phyloP scores from a whole-genome alignment of 768 basidiomycete species.

The Suillus hirtellus region DNA sequence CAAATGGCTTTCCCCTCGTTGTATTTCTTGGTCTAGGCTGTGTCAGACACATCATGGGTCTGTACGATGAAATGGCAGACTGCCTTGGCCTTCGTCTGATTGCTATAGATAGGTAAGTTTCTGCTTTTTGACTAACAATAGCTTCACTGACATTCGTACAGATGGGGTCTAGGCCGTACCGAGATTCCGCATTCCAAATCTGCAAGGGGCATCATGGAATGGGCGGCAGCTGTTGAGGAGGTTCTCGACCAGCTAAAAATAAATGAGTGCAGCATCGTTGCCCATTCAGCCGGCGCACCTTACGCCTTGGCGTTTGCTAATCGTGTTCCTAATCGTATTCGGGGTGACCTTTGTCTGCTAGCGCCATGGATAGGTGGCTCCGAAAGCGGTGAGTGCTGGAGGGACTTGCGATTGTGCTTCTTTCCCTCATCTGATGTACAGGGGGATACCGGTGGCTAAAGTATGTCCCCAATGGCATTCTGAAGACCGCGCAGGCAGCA shows the following conservation, averaged over 20 bases:
- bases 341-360: conserved; percentile 83
- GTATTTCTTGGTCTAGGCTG: conserved; percentile 93
- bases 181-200: conserved; percentile 63
- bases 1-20: conserved; percentile 84
- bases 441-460: conserved; percentile 95
- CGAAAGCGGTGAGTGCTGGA: conserved; percentile 63
- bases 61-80: conserved; percentile 96
- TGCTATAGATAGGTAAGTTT: conserved; percentile 82
- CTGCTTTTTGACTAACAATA: not conserved
- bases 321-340: conserved; percentile 69
- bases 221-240: conserved; percentile 89
- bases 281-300: conserved; percentile 94
- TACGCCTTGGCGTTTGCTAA: conserved; percentile 90
- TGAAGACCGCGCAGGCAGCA: conserved; percentile 94
- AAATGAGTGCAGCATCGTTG: conserved; percentile 83
- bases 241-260: conserved; percentile 82
- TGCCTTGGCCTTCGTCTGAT: conserved; percentile 85
- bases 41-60: conserved; percentile 90
- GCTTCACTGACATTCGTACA: conserved; percentile 26
- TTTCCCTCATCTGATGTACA: conserved; percentile 30
- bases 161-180: conserved; percentile 93
- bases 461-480: conserved; percentile 89
- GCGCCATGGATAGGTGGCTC: conserved; percentile 96
- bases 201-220: conserved; percentile 81
- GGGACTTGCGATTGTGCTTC: conserved; percentile 7